Evolutionary conservation across 768 basidiomycete genomes (phyloP).

Genomic region (Trametes cingulata): DNA sequence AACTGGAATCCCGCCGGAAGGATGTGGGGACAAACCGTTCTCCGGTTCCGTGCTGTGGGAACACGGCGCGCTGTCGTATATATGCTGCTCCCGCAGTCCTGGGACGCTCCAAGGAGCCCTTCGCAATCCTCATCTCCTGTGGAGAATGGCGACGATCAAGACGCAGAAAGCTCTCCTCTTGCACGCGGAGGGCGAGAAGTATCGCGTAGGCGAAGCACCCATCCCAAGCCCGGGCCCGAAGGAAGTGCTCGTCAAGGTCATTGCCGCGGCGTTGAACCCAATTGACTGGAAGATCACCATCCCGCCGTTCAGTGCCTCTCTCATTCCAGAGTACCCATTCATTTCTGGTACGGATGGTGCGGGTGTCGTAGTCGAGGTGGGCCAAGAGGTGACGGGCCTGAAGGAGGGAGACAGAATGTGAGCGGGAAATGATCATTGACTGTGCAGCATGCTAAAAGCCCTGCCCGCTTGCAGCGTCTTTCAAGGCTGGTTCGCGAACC

Average conservation of each 20-base stretch:
- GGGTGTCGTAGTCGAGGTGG: slow-evolving; percentile 42
- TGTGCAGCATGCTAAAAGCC: slow-evolving; percentile 11
- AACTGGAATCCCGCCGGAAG: no score
- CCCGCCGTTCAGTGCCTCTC: slow-evolving; percentile 14
- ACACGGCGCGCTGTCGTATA: no score
- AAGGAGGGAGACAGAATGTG: slow-evolving; percentile 41
- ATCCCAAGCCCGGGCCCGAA: slow-evolving; percentile 22
- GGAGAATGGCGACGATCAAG: no score
- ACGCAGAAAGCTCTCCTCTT: slow-evolving; percentile 19
- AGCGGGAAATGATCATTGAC: slow-evolving; percentile 1
- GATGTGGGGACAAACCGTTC: no score
- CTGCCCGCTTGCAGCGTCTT: slow-evolving; percentile 20
- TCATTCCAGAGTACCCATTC: slow-evolving; percentile 38
- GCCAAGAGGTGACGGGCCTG: slow-evolving; percentile 39
- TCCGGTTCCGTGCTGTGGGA: neutral
- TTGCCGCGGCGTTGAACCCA: slow-evolving; percentile 33
- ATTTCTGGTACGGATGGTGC: slow-evolving; percentile 41
- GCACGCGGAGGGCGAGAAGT: neutral
- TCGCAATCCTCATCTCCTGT: neutral
- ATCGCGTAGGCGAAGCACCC: neutral
- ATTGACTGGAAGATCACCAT: slow-evolving; percentile 35
- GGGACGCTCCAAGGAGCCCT: no score
- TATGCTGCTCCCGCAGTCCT: no score
- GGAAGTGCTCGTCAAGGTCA: slow-evolving; percentile 33
- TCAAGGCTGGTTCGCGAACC: slow-evolving; percentile 23